A percentile compares a stretch with the other conserved stretches of the same genome.
Evolutionary conservation across 2,329 filamentous ascomycete genomes (phyloP).

Genomic region (Penicillium sp.): DNA sequence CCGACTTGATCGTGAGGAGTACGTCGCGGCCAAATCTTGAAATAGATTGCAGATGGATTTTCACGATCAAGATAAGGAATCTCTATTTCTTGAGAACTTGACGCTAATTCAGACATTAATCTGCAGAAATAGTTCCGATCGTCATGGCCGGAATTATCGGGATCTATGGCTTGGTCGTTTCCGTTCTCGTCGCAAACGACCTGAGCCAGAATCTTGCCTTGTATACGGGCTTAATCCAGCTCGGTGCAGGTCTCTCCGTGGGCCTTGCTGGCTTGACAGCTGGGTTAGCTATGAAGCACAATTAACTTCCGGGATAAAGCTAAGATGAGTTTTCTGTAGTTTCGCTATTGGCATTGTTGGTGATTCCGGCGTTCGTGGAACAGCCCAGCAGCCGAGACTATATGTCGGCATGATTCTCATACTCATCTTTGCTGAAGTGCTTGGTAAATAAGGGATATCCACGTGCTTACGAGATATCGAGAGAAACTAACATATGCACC

Average conservation of each 20-base stretch:
- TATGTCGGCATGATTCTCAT: slow-evolving; percentile 99
- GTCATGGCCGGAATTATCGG: slow-evolving; percentile 99
- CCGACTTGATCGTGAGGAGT: slow-evolving; percentile 99
- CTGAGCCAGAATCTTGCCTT: slow-evolving; percentile 71
- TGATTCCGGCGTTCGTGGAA: slow-evolving; percentile 56
- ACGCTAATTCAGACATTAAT: not conserved
- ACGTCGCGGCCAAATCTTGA: slow-evolving; percentile 46
- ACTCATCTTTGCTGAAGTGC: slow-evolving; percentile 98
- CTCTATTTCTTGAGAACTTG: not conserved
- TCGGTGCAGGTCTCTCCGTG: slow-evolving; percentile 79
- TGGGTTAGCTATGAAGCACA: slow-evolving; percentile 43
- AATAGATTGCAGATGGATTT: too few relatives aligned
- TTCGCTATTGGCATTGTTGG: slow-evolving; percentile 85
- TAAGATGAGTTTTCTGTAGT: slow-evolving; percentile 36
- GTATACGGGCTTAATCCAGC: slow-evolving; percentile 82
- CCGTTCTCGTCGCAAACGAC: slow-evolving; percentile 83
- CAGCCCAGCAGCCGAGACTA: slow-evolving; percentile 59
- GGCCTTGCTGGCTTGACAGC: slow-evolving; percentile 81
- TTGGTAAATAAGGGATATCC: slow-evolving; percentile 64
- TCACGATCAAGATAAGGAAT: not conserved
- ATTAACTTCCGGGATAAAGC: too few relatives aligned
- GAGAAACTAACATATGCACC: not conserved
- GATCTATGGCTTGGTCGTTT: slow-evolving; percentile 93
- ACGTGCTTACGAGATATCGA: too few relatives aligned
- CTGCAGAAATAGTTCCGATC: slow-evolving; percentile 91